phyloP scores from a whole-genome alignment of 768 basidiomycete genomes.

The Epithele typhae region DNA sequence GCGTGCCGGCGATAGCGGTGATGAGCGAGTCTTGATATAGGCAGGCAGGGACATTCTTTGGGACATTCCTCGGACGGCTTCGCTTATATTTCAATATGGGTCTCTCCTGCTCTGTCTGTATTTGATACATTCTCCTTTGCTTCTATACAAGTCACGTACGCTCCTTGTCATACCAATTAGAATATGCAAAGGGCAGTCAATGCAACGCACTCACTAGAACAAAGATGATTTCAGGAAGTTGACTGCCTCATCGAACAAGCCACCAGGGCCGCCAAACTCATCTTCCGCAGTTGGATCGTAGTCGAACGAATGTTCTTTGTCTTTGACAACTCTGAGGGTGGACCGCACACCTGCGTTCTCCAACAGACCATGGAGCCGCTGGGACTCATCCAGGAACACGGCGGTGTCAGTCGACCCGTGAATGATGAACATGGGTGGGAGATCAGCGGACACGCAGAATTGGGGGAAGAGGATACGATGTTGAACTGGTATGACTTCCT shows the following conservation, averaged over 20 bases:
- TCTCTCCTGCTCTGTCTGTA: background rate
- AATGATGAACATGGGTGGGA: slow-evolving; percentile 44
- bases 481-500: slow-evolving; percentile 23
- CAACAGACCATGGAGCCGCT: slow-evolving; percentile 31
- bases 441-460: slow-evolving; percentile 29
- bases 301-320: slow-evolving; percentile 55
- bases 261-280: slow-evolving; percentile 26
- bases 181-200: no score
- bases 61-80: background rate
- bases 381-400: slow-evolving; percentile 40
- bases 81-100: background rate
- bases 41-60: no score
- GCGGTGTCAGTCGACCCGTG: slow-evolving; percentile 48
- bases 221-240: slow-evolving; percentile 19
- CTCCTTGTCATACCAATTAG: no score
- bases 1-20: background rate
- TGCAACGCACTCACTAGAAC: background rate
- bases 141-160: background rate
- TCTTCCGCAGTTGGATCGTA: slow-evolving; percentile 42
- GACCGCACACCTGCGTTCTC: slow-evolving; percentile 31
- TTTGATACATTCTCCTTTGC: background rate
- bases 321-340: slow-evolving; percentile 35
- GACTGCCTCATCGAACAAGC: slow-evolving; percentile 32
- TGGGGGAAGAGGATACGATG: slow-evolving; percentile 45
- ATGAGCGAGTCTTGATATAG: no score